Base-by-base conservation (phyloP, 495 filamentous ascomycete species). In the Oidiodendron maius region DNA sequence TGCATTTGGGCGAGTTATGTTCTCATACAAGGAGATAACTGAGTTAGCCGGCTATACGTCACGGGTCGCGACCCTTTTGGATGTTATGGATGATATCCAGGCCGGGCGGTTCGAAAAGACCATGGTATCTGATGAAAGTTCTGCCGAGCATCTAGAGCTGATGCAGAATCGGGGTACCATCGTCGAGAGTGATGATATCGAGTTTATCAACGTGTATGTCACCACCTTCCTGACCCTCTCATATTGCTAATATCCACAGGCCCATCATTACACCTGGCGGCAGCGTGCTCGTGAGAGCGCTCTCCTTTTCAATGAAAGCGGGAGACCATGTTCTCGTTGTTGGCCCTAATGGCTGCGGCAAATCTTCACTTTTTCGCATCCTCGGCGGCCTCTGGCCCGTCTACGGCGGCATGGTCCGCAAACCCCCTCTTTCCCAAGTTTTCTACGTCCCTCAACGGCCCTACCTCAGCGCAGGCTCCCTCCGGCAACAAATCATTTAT, bases 361-460 rank as follows among this genome's bases (percentile, higher is more conserved):
- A 98, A 64, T 95, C 88, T 0, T 90, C 84, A 16, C 78, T 98
- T 3, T 98, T 98, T 72, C 81, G 93, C 21, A 98, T 98, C 60
- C 76, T 98, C 26, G 93, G 93, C 42, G 93, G 93, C 6, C 77
- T 98, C 1, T 98, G 93, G 93, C 93, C 93, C n/a, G 94, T 97
- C 25, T 97, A 97, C 66, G 93, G 93, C 48, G 93, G 93, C 30
- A 85, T 75, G 1, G 93, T 98, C 20, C 78, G 83, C 56, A 96
- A 96, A 61, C 93, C 94, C 4, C 81, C 84, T 0, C 87, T 88
- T 53, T 78, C 83, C 37, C 84, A 91, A 57, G 96, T 98, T 60
- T 98, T 97, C 72, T 98, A 98, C 68, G 95, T 98, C 58, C 93
- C 93, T 0, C 93, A 98, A 61, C 82, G 93, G 1, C 93, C 93